Base-by-base conservation (phyloP, 179 eudicot genomes). In the Drosera spatulata region DNA sequence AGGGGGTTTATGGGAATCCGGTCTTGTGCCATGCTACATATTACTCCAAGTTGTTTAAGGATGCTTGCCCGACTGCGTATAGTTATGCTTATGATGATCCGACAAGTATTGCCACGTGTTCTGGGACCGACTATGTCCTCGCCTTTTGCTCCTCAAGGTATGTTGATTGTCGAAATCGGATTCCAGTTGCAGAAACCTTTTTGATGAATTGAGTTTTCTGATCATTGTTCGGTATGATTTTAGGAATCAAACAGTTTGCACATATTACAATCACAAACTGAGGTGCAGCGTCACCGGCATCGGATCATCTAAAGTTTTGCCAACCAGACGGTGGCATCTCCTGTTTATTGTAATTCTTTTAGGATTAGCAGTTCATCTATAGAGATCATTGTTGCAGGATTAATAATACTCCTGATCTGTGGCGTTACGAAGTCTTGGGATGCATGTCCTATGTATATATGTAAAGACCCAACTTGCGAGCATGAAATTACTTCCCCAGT, bases 81-180 rank as follows among this genome's bases (percentile, higher is more conserved):
- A 84, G 94, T 38, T 88, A 83, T 39, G 97, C 96, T 0, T 87
- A 82, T 14, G 95, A 87, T 65, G 95, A 87, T 72, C 88, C 91
- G 0, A 66, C 82, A 0, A 85, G 95, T 59, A 77, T 82, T 53
- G 77, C 77, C 13, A 85, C 91, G 2, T 87, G 95, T 59, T 40
- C 85, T 0, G 80, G 71, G 0, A 38, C 88, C 0, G 95, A 87
- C 61, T 87, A 85, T 48, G 62, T 74, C 41, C 63, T 87, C 77
- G 73, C 83, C 2, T 82, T 82, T 57, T 87, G 95, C 67, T 64
- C 85, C 2, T 13, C 82, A 12, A 78, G 84, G 87, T 82, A 58
- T 14, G 13, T 13, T 15, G 37, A 11, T 40, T 2, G 15, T 13
- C 42, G 5, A 4, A n/a, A n/a, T 55, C 38, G 1, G 4, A 6